A percentile compares a stretch with the other conserved stretches of the same genome.
phyloP scores from a whole-genome alignment of 352 stramenopile species.

The Pythium dissotocum region DNA sequence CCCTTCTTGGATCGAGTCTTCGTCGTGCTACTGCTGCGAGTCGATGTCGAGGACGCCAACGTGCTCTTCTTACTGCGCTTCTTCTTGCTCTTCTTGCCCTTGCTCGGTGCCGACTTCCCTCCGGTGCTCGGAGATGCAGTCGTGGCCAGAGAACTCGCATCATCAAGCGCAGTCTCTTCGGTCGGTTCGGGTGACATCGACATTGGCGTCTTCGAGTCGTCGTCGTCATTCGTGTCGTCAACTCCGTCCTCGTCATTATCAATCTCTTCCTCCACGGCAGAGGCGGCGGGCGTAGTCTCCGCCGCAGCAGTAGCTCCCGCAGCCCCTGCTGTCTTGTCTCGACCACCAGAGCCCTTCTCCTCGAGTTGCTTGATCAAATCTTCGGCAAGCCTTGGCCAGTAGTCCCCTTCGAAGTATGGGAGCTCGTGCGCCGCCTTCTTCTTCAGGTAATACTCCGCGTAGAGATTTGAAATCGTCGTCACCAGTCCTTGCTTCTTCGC shows the following conservation, averaged over 20 bases:
- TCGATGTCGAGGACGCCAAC: slow-evolving; percentile 22
- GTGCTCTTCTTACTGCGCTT: slow-evolving; percentile 83
- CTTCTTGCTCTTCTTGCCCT: slow-evolving; percentile 67
- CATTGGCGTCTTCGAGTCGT: slow-evolving; percentile 40
- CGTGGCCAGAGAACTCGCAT: background rate
- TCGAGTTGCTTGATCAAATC: slow-evolving; percentile 99
- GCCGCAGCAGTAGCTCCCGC: background rate
- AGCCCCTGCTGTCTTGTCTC: slow-evolving; percentile 21
- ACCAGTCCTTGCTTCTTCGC: slow-evolving; percentile 83
- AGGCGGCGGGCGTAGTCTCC: background rate
- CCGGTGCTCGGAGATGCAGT: slow-evolving; percentile 2
- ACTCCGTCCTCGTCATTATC: slow-evolving; percentile 23
- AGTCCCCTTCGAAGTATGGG: slow-evolving; percentile 99
- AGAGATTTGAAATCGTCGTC: slow-evolving; percentile 82
- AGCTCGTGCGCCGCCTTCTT: slow-evolving; percentile 89
- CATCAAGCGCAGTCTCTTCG: slow-evolving; percentile 39
- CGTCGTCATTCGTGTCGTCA: slow-evolving; percentile 18
- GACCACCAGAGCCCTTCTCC: slow-evolving; percentile 76
- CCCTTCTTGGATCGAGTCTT: slow-evolving; percentile 75
- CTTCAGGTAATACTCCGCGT: slow-evolving; percentile 88
- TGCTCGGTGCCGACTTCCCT: slow-evolving; percentile 26
- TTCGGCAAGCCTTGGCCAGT: slow-evolving; percentile 97
- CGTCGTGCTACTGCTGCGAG: slow-evolving; percentile 49
- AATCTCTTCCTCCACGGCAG: slow-evolving; percentile 21
- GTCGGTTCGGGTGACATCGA: slow-evolving; percentile 52